Conservation (phyloP, 768 basidiomycete species). For the Pisolithus orientalis region DNA sequence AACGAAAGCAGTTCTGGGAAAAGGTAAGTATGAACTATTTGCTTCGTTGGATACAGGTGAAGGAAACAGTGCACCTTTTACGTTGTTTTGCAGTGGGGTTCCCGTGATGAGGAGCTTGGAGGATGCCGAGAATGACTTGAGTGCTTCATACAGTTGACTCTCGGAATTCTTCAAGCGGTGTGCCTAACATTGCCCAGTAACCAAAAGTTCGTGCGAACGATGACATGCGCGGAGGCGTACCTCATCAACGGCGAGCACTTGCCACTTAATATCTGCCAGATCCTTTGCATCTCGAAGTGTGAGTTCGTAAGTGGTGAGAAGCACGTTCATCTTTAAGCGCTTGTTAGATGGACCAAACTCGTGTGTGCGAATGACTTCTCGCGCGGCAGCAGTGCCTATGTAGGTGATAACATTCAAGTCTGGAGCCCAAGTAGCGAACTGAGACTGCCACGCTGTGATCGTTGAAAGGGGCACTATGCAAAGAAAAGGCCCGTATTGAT, state of each 20-base stretch:
- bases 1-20: slow-evolving; percentile 80
- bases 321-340: slow-evolving; percentile 93
- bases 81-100: slow-evolving; percentile 97
- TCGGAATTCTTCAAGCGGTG: slow-evolving; percentile 98
- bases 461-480: slow-evolving; percentile 98
- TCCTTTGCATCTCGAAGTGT: slow-evolving; percentile 87
- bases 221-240: slow-evolving; percentile 32
- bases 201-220: slow-evolving; percentile 10
- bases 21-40: slow-evolving; percentile 7
- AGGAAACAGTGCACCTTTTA: slow-evolving; percentile 64
- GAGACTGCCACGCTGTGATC: slow-evolving; percentile 96
- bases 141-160: slow-evolving; percentile 92
- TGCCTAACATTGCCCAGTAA: slow-evolving; percentile 44
- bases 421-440: slow-evolving; percentile 93
- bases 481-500: slow-evolving; percentile 94
- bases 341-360: slow-evolving; percentile 89
- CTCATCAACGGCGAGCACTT: slow-evolving; percentile 93
- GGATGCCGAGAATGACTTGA: slow-evolving; percentile 81
- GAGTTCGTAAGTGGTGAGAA: slow-evolving; percentile 95
- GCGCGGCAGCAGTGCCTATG: slow-evolving; percentile 81
- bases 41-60: background rate
- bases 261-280: slow-evolving; percentile 94
- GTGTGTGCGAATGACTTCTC: slow-evolving; percentile 85
- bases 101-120: slow-evolving; percentile 97
- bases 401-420: slow-evolving; percentile 96